Percentiles rank a stretch among this genome's conserved stretches.
Conservation (phyloP, 2,329 filamentous ascomycete genomes). For the Penicillium sp. region DNA sequence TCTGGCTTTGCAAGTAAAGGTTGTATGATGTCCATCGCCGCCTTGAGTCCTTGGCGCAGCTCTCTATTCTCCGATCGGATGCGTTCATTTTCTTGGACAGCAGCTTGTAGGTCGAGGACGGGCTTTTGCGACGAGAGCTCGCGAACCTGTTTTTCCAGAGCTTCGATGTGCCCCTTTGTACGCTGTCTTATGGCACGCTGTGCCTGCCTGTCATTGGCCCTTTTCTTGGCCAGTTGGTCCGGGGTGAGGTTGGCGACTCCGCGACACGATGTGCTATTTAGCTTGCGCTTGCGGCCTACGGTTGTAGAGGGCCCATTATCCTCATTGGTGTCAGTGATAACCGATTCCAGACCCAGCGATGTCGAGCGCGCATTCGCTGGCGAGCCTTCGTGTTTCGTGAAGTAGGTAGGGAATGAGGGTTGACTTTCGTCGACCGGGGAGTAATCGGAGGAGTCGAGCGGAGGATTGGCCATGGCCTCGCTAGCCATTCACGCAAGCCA, state of each 20-base stretch:
- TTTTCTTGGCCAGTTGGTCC: conserved; percentile 81
- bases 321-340: conserved; percentile 14
- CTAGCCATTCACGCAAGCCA: conserved; percentile 25
- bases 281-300: conserved; percentile 41
- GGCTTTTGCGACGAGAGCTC: conserved; percentile 75
- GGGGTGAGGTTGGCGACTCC: conserved; percentile 83
- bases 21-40: conserved; percentile 55
- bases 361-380: conserved; percentile 23
- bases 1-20: conserved; percentile 41
- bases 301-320: conserved; percentile 14
- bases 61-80: conserved; percentile 75
- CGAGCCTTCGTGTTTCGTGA: conserved; percentile 25
- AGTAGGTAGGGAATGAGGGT: conserved; percentile 9
- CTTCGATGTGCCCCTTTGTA: conserved; percentile 73
- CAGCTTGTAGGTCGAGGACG: conserved; percentile 75
- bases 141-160: conserved; percentile 64
- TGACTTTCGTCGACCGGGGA: conserved; percentile 20
- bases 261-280: conserved; percentile 49
- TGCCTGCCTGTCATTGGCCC: conserved; percentile 84
- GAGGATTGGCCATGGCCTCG: conserved; percentile 34
- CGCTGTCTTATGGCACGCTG: conserved; percentile 79
- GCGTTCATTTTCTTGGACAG: conserved; percentile 67
- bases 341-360: conserved; percentile 23
- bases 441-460: conserved; percentile 19
- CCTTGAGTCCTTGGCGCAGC: conserved; percentile 63